Percentiles rank a stretch among this genome's conserved stretches.
phyloP scores from a whole-genome alignment of 1,139 yeast genomes.

The Scheffersomyces parashehatae region DNA sequence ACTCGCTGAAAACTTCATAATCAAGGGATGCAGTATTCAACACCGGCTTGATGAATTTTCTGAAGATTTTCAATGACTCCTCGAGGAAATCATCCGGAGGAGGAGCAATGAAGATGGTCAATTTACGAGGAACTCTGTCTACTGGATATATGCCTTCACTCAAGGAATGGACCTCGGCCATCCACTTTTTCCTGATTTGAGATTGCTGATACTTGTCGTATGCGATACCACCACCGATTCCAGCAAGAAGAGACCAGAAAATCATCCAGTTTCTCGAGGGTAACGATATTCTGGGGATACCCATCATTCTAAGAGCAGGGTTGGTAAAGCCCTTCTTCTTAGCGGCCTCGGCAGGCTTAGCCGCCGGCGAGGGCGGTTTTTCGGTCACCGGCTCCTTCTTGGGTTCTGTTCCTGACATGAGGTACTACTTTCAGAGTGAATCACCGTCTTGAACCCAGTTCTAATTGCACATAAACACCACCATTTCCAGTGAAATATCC shows the following conservation, averaged over 20 bases:
- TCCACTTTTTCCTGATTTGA: slow-evolving; percentile 65
- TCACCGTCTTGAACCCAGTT: too few relatives aligned
- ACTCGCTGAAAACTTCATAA: slow-evolving; percentile 71
- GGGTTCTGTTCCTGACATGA: neutral
- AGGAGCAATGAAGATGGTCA: slow-evolving; percentile 86
- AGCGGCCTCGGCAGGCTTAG: slow-evolving; percentile 6
- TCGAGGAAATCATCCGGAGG: slow-evolving; percentile 94
- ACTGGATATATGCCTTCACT: slow-evolving; percentile 40
- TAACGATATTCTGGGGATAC: slow-evolving; percentile 70
- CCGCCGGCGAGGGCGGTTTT: neutral
- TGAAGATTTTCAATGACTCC: slow-evolving; percentile 70
- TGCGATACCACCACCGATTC: slow-evolving; percentile 67
- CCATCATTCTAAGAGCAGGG: slow-evolving; percentile 89
- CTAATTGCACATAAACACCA: too few relatives aligned
- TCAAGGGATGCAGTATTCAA: slow-evolving; percentile 86
- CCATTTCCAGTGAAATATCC: too few relatives aligned
- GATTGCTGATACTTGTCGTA: slow-evolving; percentile 80
- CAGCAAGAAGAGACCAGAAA: slow-evolving; percentile 73
- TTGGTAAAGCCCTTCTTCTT: slow-evolving; percentile 62
- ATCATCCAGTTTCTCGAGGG: slow-evolving; percentile 95
- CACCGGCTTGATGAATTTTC: slow-evolving; percentile 83
- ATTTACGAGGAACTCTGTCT: slow-evolving; percentile 63
- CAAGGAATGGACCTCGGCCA: slow-evolving; percentile 55
- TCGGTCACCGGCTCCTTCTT: neutral
- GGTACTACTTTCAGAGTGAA: neutral